Percentiles rank a stretch among this genome's conserved stretches.
Conservation (phyloP, 176 grass and related monocot genomes). For the bread wheat (Triticum aestivum) region IWGSC_CS_RefSeq_v2.1 NC_057798.1:33676459-33676958, state of each 20-base stretch:
- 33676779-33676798: neutral
- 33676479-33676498: conserved; percentile 26
- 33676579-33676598: conserved; percentile 12
- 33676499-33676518: conserved; percentile 66
- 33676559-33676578: neutral
- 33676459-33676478: conserved; percentile 64
- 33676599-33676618: conserved; percentile 51
- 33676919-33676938: conserved; percentile 35
- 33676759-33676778: neutral
- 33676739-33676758: conserved; percentile 58
- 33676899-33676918: neutral
- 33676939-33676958: conserved; percentile 56
- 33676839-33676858: neutral
- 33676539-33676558: neutral
- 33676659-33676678: conserved; percentile 7
- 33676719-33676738: conserved; percentile 84
- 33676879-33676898: neutral
- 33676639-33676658: neutral
- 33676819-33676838: too few relatives aligned
- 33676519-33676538: neutral
- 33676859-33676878: neutral
- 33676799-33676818: too few relatives aligned
- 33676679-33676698: conserved; percentile 38
- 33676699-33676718: conserved; percentile 53
- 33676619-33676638: conserved; percentile 52